phyloP scores from a whole-genome alignment of 768 basidiomycete species.

The Suillus americanus region DNA sequence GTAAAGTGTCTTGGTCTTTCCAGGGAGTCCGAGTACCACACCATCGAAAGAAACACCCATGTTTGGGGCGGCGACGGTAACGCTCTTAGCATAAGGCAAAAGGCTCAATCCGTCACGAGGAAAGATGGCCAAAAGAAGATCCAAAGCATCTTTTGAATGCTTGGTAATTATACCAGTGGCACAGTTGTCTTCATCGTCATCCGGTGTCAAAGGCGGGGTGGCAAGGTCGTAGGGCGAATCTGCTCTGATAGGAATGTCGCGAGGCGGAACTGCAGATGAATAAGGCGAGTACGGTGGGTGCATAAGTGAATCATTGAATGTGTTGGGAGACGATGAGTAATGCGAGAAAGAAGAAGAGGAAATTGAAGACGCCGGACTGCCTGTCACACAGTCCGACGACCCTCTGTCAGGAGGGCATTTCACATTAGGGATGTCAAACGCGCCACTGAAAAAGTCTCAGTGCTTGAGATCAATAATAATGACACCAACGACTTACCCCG shows the following conservation, averaged over 20 bases:
- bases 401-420: constrained; percentile 97
- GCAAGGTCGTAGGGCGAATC: constrained; percentile 43
- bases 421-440: constrained; percentile 86
- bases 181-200: constrained; percentile 50
- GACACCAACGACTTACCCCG: constrained; percentile 53
- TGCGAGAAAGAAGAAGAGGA: constrained; percentile 41
- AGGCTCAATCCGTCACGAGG: constrained; percentile 68
- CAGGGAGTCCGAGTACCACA: constrained; percentile 73
- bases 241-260: constrained; percentile 42
- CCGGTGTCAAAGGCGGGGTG: constrained; percentile 82
- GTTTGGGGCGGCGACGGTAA: constrained; percentile 68
- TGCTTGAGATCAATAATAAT: background rate
- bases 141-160: constrained; percentile 63
- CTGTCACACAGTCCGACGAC: constrained; percentile 97
- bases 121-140: constrained; percentile 78
- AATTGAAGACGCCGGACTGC: constrained; percentile 70
- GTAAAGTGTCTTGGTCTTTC: constrained; percentile 73
- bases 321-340: constrained; percentile 30
- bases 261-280: constrained; percentile 35
- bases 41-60: constrained; percentile 74
- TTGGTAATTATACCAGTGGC: constrained; percentile 42
- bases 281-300: constrained; percentile 21
- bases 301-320: constrained; percentile 17
- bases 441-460: constrained; percentile 63
- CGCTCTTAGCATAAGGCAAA: constrained; percentile 72